Base-by-base conservation (phyloP, 2,329 filamentous ascomycete genomes). In the Colletotrichum orchidophilum region DNA sequence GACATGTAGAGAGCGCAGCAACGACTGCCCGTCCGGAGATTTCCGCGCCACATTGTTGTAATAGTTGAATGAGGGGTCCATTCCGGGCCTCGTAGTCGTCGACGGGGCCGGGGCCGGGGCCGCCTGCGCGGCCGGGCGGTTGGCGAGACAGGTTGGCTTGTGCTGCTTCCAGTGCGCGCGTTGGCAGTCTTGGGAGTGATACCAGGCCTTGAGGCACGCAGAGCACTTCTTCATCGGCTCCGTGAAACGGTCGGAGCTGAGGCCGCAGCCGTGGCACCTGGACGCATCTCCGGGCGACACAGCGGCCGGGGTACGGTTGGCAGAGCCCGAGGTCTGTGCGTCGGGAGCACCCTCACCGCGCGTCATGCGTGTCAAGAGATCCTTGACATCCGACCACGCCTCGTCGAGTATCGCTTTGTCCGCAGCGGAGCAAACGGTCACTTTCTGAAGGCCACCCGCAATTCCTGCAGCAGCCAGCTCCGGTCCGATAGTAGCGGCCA, bases 161-260 rank as follows among this genome's bases (percentile, higher is more conserved):
- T 66, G 54, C 54, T 13, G 13, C 7, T 60, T 59, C 54, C 63
- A 59, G 18, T 66, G 54, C 21, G 29, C 11, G 5, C 29, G 63
- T 11, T 66, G 63, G 26, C 63, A 66, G 24, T 60, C 63, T 29
- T 39, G 55, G 21, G 63, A 66, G 8, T 66, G 63, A 42, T 66
- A 66, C 55, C 63, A 66, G 1, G 54, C 63, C 29, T 60, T 9
- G 3, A 4, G 8, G 15, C 63, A 66, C 5, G 21, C 63, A 8
- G 63, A 52, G n/a, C 54, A 66, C 54, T 42, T 66, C 29, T 42
- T 60, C 26, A 66, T 29, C 3, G 63, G 46, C 12, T 5, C 6
- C 1, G 46, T 0, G 13, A 66, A 60, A 29, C 5, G 31, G 21
- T 29, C 63, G 54, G 13, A 6, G 24, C 13, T 29, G 6, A 15